phyloP scores from a whole-genome alignment of 495 filamentous ascomycete genomes.

The Trichocladium antarcticum region DNA sequence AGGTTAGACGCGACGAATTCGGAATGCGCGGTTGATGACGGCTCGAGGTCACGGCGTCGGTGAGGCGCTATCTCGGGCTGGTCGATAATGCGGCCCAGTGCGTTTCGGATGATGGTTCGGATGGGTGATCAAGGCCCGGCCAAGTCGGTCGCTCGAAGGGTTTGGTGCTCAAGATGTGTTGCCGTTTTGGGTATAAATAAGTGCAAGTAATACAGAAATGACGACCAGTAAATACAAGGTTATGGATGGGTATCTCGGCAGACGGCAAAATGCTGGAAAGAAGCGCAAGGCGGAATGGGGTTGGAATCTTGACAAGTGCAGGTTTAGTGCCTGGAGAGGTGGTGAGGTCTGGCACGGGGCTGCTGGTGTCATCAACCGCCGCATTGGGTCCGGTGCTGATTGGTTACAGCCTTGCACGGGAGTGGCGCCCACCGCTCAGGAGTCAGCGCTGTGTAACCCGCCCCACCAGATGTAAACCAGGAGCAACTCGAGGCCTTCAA shows the following conservation, averaged over 20 bases:
- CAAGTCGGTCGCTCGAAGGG: too few species aligned
- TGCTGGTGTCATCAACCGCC: conserved; percentile 1
- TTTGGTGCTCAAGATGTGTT: too few species aligned
- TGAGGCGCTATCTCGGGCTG: too few species aligned
- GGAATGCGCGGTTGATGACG: background rate
- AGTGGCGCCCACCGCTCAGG: background rate
- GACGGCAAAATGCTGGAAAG: background rate
- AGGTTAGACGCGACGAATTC: background rate
- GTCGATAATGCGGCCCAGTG: background rate
- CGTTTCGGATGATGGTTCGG: conserved; percentile 2
- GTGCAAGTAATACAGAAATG: background rate
- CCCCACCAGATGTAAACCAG: too few species aligned
- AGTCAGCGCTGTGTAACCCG: background rate
- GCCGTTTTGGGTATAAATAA: too few species aligned
- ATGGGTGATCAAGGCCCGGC: background rate
- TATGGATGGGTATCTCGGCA: background rate
- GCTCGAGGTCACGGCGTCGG: background rate
- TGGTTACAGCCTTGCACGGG: background rate
- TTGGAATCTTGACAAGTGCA: background rate
- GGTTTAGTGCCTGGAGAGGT: background rate
- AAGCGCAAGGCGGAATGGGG: background rate
- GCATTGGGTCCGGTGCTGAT: background rate
- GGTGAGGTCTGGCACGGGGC: background rate
- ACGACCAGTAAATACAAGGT: background rate
- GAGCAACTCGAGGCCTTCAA: too few species aligned